Evolutionary conservation across 1,284 basidiomycete species (phyloP).

Genomic region (Irpex lacteus): DNA sequence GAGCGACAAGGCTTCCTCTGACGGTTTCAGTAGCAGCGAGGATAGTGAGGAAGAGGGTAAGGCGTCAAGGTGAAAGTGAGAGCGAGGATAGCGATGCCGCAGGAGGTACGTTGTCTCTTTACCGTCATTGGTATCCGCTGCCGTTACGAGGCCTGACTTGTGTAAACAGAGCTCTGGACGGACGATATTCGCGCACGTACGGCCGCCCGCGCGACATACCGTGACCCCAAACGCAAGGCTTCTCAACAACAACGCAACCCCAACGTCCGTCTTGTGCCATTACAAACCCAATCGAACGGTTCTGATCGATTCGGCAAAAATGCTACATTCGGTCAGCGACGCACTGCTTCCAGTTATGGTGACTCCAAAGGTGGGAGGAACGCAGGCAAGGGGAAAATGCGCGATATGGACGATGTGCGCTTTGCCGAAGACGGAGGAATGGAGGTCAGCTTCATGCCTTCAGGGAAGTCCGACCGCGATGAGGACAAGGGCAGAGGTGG

Average conservation of each 20-base stretch:
- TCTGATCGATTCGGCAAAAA: constrained; percentile 40
- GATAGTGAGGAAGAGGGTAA: constrained; percentile 27
- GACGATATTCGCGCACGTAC: constrained; percentile 27
- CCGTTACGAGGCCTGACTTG: neutral
- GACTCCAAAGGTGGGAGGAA: neutral
- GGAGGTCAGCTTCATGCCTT: constrained; percentile 68
- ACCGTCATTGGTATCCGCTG: neutral
- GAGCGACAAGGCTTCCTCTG: constrained; percentile 77
- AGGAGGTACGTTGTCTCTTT: constrained; percentile 39
- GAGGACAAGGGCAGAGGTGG: constrained; percentile 33
- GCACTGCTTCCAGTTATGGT: constrained; percentile 28
- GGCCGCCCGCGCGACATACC: constrained; percentile 19
- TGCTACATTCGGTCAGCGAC: constrained; percentile 70
- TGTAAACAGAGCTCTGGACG: constrained; percentile 23
- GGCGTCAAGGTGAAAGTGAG: constrained; percentile 20
- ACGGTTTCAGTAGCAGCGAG: constrained; percentile 45
- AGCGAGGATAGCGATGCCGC: constrained; percentile 47
- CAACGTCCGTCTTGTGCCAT: constrained; percentile 59
- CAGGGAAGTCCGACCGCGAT: constrained; percentile 33
- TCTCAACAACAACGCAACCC: constrained; percentile 32
- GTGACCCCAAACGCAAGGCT: constrained; percentile 9
- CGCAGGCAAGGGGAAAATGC: constrained; percentile 16
- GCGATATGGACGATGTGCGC: constrained; percentile 14
- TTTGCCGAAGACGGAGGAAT: constrained; percentile 48
- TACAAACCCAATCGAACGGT: constrained; percentile 45